Evolutionary conservation across 305 asterid genomes (phyloP).

Genomic region (Caryopteris hybrid): DNA sequence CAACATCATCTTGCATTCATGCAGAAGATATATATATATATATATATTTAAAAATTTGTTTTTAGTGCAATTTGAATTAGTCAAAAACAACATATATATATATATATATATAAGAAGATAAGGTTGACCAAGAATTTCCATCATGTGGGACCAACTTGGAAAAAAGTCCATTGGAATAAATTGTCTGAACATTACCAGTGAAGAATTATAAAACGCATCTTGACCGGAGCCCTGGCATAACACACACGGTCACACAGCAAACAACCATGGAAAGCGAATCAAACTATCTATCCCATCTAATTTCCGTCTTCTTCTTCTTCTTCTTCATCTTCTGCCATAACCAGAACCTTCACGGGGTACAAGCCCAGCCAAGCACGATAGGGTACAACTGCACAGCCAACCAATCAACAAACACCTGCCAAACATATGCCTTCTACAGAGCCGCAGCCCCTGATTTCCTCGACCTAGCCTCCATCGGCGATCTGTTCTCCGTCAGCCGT

Average conservation of each 20-base stretch:
- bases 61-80: neutral
- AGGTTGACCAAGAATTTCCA: constrained; percentile 21
- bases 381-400: constrained; percentile 62
- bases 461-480: constrained; percentile 76
- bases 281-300: neutral
- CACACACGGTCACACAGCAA: too few relatives aligned
- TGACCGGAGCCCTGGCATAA: too few relatives aligned
- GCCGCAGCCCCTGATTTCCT: constrained; percentile 53
- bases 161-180: neutral
- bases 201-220: too few relatives aligned
- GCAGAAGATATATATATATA: too few relatives aligned
- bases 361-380: constrained; percentile 49
- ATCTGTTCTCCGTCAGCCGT: constrained; percentile 78
- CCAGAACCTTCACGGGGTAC: constrained; percentile 10
- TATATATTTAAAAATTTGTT: neutral
- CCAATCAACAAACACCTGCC: constrained; percentile 52
- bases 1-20: too few relatives aligned
- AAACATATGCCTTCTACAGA: constrained; percentile 64
- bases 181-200: too few relatives aligned
- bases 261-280: constrained; percentile 19
- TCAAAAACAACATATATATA: neutral
- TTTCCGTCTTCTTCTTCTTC: constrained; percentile 20
- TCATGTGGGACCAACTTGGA: constrained; percentile 24
- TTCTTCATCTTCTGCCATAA: constrained; percentile 7
- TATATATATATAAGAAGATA: neutral